Evolutionary conservation across 2,329 filamentous ascomycete species (phyloP).

Genomic region (Colletotrichum spinosum): DNA sequence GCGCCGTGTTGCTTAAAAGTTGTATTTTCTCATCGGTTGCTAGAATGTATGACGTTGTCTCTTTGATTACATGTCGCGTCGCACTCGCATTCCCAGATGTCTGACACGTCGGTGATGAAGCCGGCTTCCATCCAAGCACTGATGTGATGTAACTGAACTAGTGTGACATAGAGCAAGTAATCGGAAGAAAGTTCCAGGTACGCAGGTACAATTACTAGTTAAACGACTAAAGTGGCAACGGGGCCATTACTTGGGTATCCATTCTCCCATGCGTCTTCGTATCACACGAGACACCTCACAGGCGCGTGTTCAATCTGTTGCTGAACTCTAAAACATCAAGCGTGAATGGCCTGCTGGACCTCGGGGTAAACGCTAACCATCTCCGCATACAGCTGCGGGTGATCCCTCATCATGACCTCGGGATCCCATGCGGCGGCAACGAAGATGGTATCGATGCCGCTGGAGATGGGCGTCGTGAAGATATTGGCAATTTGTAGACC

Average conservation of each 20-base stretch:
- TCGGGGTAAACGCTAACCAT: slow-evolving; percentile 87
- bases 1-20: no score
- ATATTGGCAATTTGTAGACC: slow-evolving; percentile 90
- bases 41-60: no score
- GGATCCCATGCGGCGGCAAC: slow-evolving; percentile 79
- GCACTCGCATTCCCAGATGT: no score
- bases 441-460: slow-evolving; percentile 93
- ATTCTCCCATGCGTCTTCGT: slow-evolving; percentile 8
- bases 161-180: no score
- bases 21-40: no score
- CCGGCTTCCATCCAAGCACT: no score
- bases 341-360: slow-evolving; percentile 82
- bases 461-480: slow-evolving; percentile 88
- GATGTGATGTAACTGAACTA: no score
- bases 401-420: slow-evolving; percentile 81
- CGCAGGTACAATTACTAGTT: no score
- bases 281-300: neutral
- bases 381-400: slow-evolving; percentile 82
- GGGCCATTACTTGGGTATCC: slow-evolving; percentile 8
- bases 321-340: slow-evolving; percentile 46
- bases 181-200: no score
- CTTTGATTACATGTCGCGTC: no score
- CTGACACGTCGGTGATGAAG: no score
- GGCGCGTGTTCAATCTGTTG: neutral
- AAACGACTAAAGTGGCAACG: no score